phyloP scores from a whole-genome alignment of 768 basidiomycete genomes.

The Lyophyllum decastes region DNA sequence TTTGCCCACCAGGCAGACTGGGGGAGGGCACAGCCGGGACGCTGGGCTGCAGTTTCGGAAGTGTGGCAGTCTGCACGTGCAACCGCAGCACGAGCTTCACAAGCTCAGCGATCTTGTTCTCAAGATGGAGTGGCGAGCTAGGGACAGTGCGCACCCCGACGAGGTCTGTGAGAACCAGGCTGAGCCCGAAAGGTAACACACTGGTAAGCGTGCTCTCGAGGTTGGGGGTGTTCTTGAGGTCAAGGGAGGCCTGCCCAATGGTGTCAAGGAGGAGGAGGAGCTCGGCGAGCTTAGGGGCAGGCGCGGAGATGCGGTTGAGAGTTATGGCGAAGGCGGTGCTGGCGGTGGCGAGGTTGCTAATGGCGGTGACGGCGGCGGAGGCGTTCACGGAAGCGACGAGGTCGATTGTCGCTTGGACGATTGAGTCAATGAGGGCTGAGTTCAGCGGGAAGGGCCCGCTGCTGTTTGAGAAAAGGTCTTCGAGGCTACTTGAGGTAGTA shows the following conservation, averaged over 20 bases:
- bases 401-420: conserved; percentile 10
- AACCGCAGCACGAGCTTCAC: not conserved
- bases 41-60: not conserved
- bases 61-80: not conserved
- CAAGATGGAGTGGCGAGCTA: not conserved
- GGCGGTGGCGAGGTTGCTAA: not conserved
- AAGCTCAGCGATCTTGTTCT: not conserved
- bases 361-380: conserved; percentile 7
- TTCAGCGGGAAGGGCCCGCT: not conserved
- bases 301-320: not conserved
- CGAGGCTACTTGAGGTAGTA: not conserved
- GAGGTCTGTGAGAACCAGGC: not conserved
- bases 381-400: conserved; percentile 13
- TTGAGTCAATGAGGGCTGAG: not conserved
- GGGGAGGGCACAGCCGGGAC: not conserved
- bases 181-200: not conserved
- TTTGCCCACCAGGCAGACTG: not conserved
- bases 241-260: not conserved
- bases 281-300: not conserved
- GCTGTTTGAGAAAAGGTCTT: not conserved
- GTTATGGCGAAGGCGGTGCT: not conserved
- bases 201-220: not conserved
- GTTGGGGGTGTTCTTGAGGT: not conserved
- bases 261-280: conserved; percentile 1
- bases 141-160: not conserved